phyloP scores from a whole-genome alignment of 1,284 basidiomycete species.

The Rhizoctonia solani region DNA sequence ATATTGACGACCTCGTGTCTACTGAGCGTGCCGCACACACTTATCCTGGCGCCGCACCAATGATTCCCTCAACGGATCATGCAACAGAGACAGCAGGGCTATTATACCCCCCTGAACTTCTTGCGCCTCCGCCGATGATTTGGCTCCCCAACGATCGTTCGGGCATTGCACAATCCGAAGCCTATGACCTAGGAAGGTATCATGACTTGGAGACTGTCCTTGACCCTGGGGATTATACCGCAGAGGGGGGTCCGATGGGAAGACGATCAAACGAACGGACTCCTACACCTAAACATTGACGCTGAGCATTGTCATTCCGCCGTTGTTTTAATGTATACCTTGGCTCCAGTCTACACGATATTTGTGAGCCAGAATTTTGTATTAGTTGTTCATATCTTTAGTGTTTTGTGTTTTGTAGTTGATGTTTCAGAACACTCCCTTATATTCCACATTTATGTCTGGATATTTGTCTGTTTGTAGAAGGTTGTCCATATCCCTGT shows the following conservation, averaged over 20 bases:
- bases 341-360: too few relatives aligned
- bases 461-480: too few relatives aligned
- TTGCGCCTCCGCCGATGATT: conserved; percentile 73
- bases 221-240: conserved; percentile 18
- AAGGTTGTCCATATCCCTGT: too few relatives aligned
- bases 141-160: conserved; percentile 78
- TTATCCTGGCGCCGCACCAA: conserved; percentile 75
- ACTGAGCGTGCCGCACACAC: conserved; percentile 77
- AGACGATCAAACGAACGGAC: conserved; percentile 17
- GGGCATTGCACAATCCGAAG: conserved; percentile 71
- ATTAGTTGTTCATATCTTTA: too few relatives aligned
- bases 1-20: conserved; percentile 72
- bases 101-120: conserved; percentile 77
- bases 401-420: too few relatives aligned
- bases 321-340: too few relatives aligned
- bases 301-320: too few relatives aligned
- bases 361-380: too few relatives aligned
- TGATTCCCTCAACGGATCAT: conserved; percentile 69
- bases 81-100: conserved; percentile 74
- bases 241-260: conserved; percentile 13
- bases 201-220: conserved; percentile 48
- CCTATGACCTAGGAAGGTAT: conserved; percentile 68
- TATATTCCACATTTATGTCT: too few relatives aligned
- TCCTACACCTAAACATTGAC: conserved; percentile 22
- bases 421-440: too few relatives aligned